phyloP scores from a whole-genome alignment of 2,329 filamentous ascomycete species.

The Cercospora sp. region DNA sequence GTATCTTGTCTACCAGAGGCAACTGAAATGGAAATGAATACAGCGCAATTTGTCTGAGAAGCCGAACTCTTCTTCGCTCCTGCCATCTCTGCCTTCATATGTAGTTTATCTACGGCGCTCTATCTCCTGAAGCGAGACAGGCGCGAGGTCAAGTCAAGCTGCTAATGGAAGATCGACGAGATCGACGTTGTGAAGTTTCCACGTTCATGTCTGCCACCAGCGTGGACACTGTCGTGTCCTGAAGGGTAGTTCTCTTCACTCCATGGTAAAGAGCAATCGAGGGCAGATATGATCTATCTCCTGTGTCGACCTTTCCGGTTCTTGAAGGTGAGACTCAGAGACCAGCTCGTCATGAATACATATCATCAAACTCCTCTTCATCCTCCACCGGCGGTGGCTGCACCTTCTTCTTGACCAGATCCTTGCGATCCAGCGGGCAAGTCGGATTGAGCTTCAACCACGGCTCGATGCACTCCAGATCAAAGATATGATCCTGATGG shows the following conservation, averaged over 20 bases:
- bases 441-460: constrained; percentile 66
- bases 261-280: background rate
- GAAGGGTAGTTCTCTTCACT: background rate
- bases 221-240: background rate
- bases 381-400: constrained; percentile 42
- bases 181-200: too few relatives aligned
- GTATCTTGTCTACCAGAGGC: background rate
- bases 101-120: background rate
- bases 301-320: background rate
- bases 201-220: background rate
- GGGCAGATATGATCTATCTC: background rate
- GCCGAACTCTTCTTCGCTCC: background rate
- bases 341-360: constrained; percentile 46
- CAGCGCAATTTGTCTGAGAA: background rate
- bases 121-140: background rate
- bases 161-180: too few relatives aligned
- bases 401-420: constrained; percentile 56
- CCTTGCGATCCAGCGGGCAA: constrained; percentile 62
- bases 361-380: constrained; percentile 54
- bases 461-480: constrained; percentile 64
- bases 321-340: background rate
- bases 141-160: background rate
- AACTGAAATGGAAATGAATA: background rate
- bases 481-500: constrained; percentile 62
- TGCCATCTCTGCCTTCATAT: background rate